Percentiles rank a stretch among this genome's conserved stretches.
Conservation (phyloP, 164 flowering plant species). For the Litsea cubeba region DNA sequence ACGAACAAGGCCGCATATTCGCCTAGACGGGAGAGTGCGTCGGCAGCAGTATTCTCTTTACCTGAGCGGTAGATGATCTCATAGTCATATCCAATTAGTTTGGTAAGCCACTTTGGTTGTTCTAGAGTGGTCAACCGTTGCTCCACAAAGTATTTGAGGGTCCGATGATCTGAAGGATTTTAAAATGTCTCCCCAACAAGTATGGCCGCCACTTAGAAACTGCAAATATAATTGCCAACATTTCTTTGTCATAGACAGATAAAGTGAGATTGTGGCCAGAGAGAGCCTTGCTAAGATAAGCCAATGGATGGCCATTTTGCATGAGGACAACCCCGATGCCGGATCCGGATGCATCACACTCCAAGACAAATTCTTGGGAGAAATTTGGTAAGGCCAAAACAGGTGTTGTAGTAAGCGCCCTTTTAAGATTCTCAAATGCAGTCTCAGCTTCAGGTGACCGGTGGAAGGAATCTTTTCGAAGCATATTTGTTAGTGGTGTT, state of each 20-base stretch:
- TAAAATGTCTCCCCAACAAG: neutral
- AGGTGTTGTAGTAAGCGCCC: neutral
- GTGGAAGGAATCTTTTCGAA: neutral
- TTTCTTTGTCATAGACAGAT: neutral
- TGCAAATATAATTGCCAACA: neutral
- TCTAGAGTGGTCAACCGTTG: neutral
- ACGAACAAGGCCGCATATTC: neutral
- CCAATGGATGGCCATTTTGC: neutral
- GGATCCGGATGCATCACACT: neutral
- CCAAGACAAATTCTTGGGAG: neutral
- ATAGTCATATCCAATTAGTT: neutral
- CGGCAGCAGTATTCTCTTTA: neutral
- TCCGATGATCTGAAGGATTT: neutral
- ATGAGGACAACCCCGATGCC: neutral
- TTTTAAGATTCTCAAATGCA: neutral
- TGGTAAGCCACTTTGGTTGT: too few relatives aligned
- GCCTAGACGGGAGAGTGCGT: neutral
- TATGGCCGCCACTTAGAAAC: constrained; percentile 1
- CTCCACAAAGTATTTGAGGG: neutral
- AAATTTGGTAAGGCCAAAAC: neutral
- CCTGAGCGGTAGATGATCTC: neutral
- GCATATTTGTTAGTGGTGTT: neutral
- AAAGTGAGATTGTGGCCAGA: too few relatives aligned
- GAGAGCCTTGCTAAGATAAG: neutral
- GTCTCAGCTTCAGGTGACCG: neutral